Conservation (phyloP, 495 filamentous ascomycete genomes). For the Umbilicaria muhlenbergii region DNA sequence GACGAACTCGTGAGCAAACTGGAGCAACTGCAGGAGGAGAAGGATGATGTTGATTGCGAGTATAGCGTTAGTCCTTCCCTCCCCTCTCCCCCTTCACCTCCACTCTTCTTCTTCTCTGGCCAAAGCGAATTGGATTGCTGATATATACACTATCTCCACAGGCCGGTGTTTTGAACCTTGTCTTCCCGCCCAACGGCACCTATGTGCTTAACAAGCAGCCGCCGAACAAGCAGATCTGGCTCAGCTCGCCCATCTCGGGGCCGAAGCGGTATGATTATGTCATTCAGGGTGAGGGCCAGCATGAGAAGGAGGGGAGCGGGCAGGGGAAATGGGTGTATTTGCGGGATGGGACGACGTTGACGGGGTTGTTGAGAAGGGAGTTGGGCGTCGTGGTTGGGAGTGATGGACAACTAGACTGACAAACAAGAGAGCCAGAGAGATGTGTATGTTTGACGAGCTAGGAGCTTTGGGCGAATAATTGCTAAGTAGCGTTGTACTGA, state of each 20-base stretch:
- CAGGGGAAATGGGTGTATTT: constrained; percentile 71
- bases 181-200: constrained; percentile 47
- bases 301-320: constrained; percentile 50
- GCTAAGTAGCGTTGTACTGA: no score
- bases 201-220: constrained; percentile 97
- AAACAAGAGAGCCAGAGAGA: no score
- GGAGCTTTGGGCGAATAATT: no score
- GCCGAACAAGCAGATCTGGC: constrained; percentile 94
- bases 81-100: not conserved
- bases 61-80: constrained; percentile 29
- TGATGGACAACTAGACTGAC: no score
- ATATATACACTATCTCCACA: constrained; percentile 18
- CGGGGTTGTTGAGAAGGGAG: constrained; percentile 54
- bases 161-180: constrained; percentile 73
- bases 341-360: constrained; percentile 60
- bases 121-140: constrained; percentile 1
- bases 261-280: constrained; percentile 91
- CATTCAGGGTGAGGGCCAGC: constrained; percentile 46
- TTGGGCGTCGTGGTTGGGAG: constrained; percentile 19
- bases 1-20: constrained; percentile 28
- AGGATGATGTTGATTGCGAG: constrained; percentile 38
- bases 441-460: no score
- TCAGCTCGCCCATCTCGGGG: constrained; percentile 79
- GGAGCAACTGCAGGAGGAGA: constrained; percentile 29
- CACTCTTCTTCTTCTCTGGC: not conserved